These are phyloP conservation scores for Erythrobasidium yunnanense DNA, from an alignment of 768 basidiomycete species.

Conservation along the genomic window DNA sequence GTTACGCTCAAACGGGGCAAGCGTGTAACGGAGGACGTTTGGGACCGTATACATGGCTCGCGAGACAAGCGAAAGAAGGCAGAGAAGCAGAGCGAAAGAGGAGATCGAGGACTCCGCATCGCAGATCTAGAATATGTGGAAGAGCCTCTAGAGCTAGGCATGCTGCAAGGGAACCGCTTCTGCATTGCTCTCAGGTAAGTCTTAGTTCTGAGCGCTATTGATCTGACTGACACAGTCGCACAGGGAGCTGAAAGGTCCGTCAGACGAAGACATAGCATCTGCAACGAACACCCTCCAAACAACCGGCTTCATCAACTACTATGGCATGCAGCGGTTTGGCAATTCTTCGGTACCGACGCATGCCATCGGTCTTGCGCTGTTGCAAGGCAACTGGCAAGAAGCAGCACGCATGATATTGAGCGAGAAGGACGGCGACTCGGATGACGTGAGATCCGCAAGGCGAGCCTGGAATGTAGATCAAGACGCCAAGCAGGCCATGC, in stretches of 20 bases:
- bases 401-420: constrained; percentile 73
- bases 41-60: constrained; percentile 51
- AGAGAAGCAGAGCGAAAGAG: constrained; percentile 58
- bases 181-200: constrained; percentile 80
- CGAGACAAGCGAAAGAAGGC: constrained; percentile 28
- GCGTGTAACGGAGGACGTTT: constrained; percentile 70
- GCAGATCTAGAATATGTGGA: constrained; percentile 78
- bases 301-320: constrained; percentile 94
- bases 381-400: constrained; percentile 79
- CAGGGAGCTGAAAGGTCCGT: constrained; percentile 76
- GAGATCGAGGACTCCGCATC: constrained; percentile 78
- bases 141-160: constrained; percentile 73
- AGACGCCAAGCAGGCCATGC: constrained; percentile 68
- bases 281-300: constrained; percentile 66
- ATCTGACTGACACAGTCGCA: neutral
- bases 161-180: constrained; percentile 93
- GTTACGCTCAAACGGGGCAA: constrained; percentile 62
- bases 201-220: constrained; percentile 2
- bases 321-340: constrained; percentile 96
- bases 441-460: constrained; percentile 65
- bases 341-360: constrained; percentile 94
- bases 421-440: constrained; percentile 69
- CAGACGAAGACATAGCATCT: constrained; percentile 58
- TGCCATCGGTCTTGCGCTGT: constrained; percentile 76
- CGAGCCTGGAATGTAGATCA: constrained; percentile 76